A percentile compares a stretch with the other conserved stretches of the same genome.
Conservation (phyloP, 2,329 filamentous ascomycete genomes). For the Scedosporium dehoogii region DNA sequence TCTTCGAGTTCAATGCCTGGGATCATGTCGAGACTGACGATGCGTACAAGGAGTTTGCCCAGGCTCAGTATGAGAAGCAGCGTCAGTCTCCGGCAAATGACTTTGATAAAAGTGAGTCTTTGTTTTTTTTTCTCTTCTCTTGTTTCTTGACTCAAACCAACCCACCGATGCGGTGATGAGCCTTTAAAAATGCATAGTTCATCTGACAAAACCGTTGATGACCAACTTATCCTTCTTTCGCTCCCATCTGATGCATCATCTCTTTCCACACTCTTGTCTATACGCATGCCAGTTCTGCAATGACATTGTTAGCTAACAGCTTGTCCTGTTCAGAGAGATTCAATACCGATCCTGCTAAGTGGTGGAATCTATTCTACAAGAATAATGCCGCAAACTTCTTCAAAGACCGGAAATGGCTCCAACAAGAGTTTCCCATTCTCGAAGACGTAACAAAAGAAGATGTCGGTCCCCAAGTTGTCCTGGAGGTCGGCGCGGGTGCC, state of each 20-base stretch:
- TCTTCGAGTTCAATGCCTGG: conserved; percentile 98
- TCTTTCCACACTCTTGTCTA: conserved; percentile 7
- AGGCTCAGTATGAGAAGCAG: conserved; percentile 77
- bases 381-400: conserved; percentile 98
- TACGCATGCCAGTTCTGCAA: not conserved
- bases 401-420: conserved; percentile 96
- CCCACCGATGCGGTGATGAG: conserved; percentile 42
- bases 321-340: conserved; percentile 52
- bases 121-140: conserved; percentile 11
- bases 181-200: conserved; percentile 55
- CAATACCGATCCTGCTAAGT: conserved; percentile 82
- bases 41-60: conserved; percentile 75
- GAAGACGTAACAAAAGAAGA: conserved; percentile 61
- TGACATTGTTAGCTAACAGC: conserved; percentile 8
- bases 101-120: conserved; percentile 68
- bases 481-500: conserved; percentile 91
- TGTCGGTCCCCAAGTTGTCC: conserved; percentile 58
- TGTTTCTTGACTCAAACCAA: conserved; percentile 11
- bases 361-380: conserved; percentile 98
- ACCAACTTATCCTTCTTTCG: conserved; percentile 59
- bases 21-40: conserved; percentile 94
- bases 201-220: conserved; percentile 55
- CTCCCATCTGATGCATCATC: conserved; percentile 55
- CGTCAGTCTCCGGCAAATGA: conserved; percentile 79
- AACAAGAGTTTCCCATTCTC: conserved; percentile 91